Evolutionary conservation across 2,329 filamentous ascomycete species (phyloP), one percentile per base, ranked within the genome.

Genomic region (Diaporthe capsici): DNA sequence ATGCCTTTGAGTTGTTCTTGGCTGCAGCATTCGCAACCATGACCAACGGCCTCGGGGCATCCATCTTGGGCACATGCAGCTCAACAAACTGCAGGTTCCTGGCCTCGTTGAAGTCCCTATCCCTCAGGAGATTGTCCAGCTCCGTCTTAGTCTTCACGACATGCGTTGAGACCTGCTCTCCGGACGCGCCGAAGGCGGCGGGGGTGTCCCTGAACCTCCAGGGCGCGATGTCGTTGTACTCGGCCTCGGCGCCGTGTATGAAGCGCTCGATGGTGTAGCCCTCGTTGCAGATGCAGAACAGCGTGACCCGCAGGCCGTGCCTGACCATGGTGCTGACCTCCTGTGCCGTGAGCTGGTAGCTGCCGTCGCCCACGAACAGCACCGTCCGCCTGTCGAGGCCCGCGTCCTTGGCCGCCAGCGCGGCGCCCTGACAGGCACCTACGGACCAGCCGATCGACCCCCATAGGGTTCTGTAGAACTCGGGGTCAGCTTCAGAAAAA

Each of bases 211-310:
- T 91, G 87, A 93, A 94, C 70, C 93, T 88, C 95, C 95, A 98
- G 15, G 87, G 83, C 75, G 90, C 88, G 74, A 98, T 92, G 81
- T 98, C 94, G 81, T 98, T 98, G 87, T 98, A 98, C 37, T 82
- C 83, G 44, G 91, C 94, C 12, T 95, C 87, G 91, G 93, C 93
- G 72, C 95, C 95, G 84, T 98, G 95, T 80, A 98, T 97, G 83
- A 91, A 94, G 42, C 95, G 92, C 85, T 98, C 95, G 82, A 97
- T 97, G 13, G 95, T 97, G 85, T 94, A 98, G 15, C 95, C 95
- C 55, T 96, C 91, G 82, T 97, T 97, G 88, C 94, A 95, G 79
- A 98, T 93, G 77, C 97, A 88, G 82, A 98, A 96, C 89, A 98
- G 92, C 81, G 95, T 96, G 28, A 94, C 91, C 77, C 93, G 92